Evolutionary conservation across 164 flowering plant genomes (phyloP), one percentile per base, ranked within the genome.

Genomic region (Cinnamomum micranthum): DNA sequence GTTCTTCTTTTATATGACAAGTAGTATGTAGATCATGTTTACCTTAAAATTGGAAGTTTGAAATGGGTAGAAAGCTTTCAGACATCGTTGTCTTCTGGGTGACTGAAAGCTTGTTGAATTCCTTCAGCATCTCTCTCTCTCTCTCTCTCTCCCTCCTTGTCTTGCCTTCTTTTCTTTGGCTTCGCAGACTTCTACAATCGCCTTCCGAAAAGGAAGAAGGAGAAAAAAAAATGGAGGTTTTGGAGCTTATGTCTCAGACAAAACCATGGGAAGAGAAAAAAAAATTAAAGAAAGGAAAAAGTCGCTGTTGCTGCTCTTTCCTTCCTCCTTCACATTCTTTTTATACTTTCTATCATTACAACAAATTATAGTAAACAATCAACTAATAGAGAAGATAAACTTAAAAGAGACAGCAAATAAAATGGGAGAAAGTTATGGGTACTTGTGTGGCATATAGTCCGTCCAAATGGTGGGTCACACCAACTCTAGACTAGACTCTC

Each of bases 121-220:
- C 31, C 63, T 15, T 9, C 71, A 3, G 47, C 35, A 17, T 7
- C 73, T 52, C 63, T 71, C 35, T 71, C 63, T 68, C 71, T 68
- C 71, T 68, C 71, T 68, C 71, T 68, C 71, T 68, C 71, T 68
- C 71, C 33, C 71, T 68, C 71, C 33, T 47, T 68, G 50, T 68
- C 71, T 68, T 47, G 28, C 71, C 25, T 23, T 31, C 71, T 31
- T 15, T 24, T 41, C 47, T 41, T 41, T 41, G 47, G 47, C 47
- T 41, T 41, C n/a, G 5, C 60, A 55, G 60, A 15, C 60, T 55
- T 55, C 60, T 55, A 55, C 60, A 55, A 55, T 55, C 60, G 60
- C 60, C 60, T 55, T 55, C 60, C 3, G 60, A 55, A 55, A 55
- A 55, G 60, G 60, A 55, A 55, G 60, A 55, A 55, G 60, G 60